Evolutionary conservation across 768 basidiomycete species (phyloP), one percentile per base, ranked within the genome.

Genomic region (Candolleomyces efflorescens): DNA sequence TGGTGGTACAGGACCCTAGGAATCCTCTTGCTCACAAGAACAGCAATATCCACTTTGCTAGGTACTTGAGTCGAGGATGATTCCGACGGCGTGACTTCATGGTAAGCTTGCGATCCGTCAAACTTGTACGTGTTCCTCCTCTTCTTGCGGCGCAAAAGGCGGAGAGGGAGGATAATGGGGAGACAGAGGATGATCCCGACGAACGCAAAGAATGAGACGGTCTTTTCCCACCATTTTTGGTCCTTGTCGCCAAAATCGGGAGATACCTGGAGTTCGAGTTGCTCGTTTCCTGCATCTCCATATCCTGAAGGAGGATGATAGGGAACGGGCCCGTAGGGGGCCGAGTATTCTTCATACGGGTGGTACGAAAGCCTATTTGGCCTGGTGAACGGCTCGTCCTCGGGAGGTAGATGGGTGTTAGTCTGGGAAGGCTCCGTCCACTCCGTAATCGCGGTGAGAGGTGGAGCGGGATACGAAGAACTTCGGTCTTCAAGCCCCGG

Each of bases 1-100:
- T 71, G 59, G 5, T 72, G 65, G 53, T 76, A 76, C 0, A 72
- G 50, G 46, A 72, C 62, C 18, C 70, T 65, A 1, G 72, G 70
- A 6, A 72, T 22, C 9, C 66, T 67, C 54, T 72, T 68, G 18
- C 68, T 27, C 18, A 65, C 39, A 54, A 72, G 70, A 11, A 65
- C 64, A n/a, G 58, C n/a, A 12, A 65, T 37, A 45, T 62, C 41
- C 7, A 43, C 41, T 17, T 20, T 17, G 18, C 41, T 43, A 5
- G 41, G 41, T 6, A 13, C 41, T 13, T 20, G 7, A 1, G 41
- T 43, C 17, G 18, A 17, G 18, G n/a, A n/a, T n/a, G n/a, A n/a
- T n/a, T n/a, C n/a, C n/a, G n/a, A n/a, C n/a, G n/a, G n/a, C n/a
- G n/a, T n/a, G n/a, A n/a, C n/a, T n/a, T n/a, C n/a, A n/a, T n/a